Percentiles rank a stretch among this genome's conserved stretches.
phyloP scores from a whole-genome alignment of 1,284 basidiomycete genomes.

The Jaminaea rosea region DNA sequence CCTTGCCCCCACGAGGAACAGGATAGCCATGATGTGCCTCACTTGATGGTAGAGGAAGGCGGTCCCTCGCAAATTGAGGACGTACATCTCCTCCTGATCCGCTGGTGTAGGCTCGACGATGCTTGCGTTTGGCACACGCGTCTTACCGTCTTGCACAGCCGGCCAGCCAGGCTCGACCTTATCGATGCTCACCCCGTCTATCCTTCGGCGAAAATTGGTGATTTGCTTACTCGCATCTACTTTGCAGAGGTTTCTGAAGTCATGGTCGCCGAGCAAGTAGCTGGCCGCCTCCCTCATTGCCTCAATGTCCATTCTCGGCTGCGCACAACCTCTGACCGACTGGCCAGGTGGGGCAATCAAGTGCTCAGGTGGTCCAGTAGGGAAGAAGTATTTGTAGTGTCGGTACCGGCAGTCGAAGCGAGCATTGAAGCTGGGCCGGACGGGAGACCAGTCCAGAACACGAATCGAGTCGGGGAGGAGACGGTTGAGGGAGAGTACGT shows the following conservation, averaged over 20 bases:
- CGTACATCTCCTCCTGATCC: constrained; percentile 51
- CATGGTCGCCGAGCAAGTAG: constrained; percentile 75
- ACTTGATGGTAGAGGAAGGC: constrained; percentile 98
- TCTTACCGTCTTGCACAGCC: neutral
- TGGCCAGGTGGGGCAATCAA: constrained; percentile 16
- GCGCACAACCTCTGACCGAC: too few species aligned
- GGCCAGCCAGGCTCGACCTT: constrained; percentile 29
- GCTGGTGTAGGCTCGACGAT: too few species aligned
- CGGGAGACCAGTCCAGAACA: constrained; percentile 89
- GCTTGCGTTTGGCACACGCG: neutral
- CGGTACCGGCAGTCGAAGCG: constrained; percentile 76
- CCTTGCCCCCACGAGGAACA: constrained; percentile 77
- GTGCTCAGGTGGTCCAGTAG: constrained; percentile 21
- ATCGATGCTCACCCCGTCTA: constrained; percentile 60
- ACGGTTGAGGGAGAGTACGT: constrained; percentile 74
- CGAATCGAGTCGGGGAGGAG: constrained; percentile 81
- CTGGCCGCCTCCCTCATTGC: constrained; percentile 70
- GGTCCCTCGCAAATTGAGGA: constrained; percentile 76
- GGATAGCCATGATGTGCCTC: constrained; percentile 82
- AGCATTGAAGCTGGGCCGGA: constrained; percentile 70
- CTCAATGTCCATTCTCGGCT: constrained; percentile 26
- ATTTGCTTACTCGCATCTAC: constrained; percentile 91
- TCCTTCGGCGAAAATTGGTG: constrained; percentile 61
- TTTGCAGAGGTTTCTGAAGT: constrained; percentile 92
- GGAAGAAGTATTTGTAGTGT: constrained; percentile 94